Evolutionary conservation across 306 rosid genomes (phyloP).

Genomic region (Canavalia gladiata): DNA sequence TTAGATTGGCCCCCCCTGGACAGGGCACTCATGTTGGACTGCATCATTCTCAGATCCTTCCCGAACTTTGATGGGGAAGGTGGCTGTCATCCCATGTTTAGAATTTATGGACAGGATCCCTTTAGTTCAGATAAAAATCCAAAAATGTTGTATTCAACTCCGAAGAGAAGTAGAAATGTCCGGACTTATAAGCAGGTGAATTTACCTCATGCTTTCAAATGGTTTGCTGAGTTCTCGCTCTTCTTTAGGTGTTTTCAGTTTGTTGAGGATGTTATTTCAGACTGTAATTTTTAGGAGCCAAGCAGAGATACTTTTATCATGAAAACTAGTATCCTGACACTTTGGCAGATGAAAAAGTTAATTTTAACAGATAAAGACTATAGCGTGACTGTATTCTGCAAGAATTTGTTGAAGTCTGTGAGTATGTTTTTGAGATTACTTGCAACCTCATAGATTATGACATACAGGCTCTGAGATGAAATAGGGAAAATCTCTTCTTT

Average conservation of each 20-base stretch:
- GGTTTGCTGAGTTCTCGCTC: constrained; percentile 6
- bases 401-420: background rate
- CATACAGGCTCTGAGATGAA: constrained; percentile 10
- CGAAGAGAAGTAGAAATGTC: constrained; percentile 66
- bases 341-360: constrained; percentile 25
- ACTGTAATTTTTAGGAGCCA: constrained; percentile 31
- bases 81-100: constrained; percentile 85
- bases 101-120: constrained; percentile 88
- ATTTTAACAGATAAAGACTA: constrained; percentile 7
- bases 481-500: background rate
- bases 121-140: constrained; percentile 68
- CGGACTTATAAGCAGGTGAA: constrained; percentile 84
- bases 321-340: background rate
- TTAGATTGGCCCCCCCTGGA: constrained; percentile 95
- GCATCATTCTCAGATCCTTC: constrained; percentile 79
- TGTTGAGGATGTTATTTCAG: constrained; percentile 34
- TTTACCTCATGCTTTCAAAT: constrained; percentile 39
- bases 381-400: constrained; percentile 11
- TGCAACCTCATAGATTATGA: constrained; percentile 32
- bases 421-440: constrained; percentile 33
- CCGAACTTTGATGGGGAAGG: constrained; percentile 80
- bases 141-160: constrained; percentile 72
- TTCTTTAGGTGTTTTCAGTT: constrained; percentile 18
- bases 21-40: constrained; percentile 88
- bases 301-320: background rate